Base-by-base conservation (phyloP, 78 protist genomes). In the Cavenderia fasciculata region DNA sequence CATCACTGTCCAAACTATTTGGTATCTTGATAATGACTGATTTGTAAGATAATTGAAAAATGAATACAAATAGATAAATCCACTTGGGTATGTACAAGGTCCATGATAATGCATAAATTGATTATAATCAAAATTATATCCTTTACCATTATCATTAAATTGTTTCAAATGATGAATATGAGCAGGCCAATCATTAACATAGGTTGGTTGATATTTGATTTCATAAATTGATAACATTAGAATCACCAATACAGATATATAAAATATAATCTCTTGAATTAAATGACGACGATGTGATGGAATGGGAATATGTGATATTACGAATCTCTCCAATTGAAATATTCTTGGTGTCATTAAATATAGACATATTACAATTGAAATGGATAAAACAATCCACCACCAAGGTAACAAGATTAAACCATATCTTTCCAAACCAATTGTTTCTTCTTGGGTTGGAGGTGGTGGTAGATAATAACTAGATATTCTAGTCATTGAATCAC, bases 151-250 rank as follows among this genome's bases (percentile, higher is more conserved):
- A n/a, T n/a, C n/a, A n/a, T n/a, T n/a, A n/a, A n/a, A n/a, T n/a
- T n/a, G n/a, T n/a, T n/a, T n/a, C n/a, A n/a, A n/a, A 34, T 90
- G 94, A 31, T 72, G 71, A 31, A 90, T 73, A 38, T 90, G 94
- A 14, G 94, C 94, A 4, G 94, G 94, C 94, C 94, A 90, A 68
- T 90, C 94, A 74, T 90, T 90, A 29, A 74, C 61, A 38, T 43
- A 90, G 10, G 85, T 61, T 2, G 92, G 36, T 63, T 76, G 74
- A 44, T 31, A 57, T 11, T 31, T 0, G 0, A 82, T 52, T 57
- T 90, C 94, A 77, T 31, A 59, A 12, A 86, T 11, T 52, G 87
- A 76, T 11, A 90, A 43, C 4, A 36, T 38, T 2, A 76, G 31
- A 11, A 82, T 82, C 19, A 56, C 44, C 0, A 31, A 10, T 6